Evolutionary conservation across 805 yeast genomes (phyloP).

Genomic region (Ogataea parapolymorpha): DNA sequence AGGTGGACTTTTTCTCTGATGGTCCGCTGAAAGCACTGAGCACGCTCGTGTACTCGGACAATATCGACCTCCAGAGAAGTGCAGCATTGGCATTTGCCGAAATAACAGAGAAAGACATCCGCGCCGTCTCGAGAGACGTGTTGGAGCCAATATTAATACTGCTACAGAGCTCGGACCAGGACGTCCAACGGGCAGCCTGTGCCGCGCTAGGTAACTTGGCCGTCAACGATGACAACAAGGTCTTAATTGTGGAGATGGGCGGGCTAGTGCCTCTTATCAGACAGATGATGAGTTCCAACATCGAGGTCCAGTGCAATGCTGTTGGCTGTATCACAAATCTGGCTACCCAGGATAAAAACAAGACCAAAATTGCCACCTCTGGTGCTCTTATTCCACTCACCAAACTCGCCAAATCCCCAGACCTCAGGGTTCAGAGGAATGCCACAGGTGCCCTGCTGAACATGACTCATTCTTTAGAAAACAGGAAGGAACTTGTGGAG

Average conservation of each 20-base stretch:
- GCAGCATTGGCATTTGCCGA: slow-evolving; percentile 99
- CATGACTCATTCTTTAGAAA: slow-evolving; percentile 97
- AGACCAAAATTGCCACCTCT: slow-evolving; percentile 90
- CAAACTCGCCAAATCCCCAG: slow-evolving; percentile 89
- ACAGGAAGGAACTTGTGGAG: slow-evolving; percentile 91
- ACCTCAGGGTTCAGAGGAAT: slow-evolving; percentile 94
- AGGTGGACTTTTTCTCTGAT: slow-evolving; percentile 83
- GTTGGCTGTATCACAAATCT: slow-evolving; percentile 98
- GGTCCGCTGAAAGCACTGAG: slow-evolving; percentile 87
- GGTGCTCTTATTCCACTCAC: slow-evolving; percentile 96
- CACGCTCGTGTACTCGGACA: slow-evolving; percentile 91
- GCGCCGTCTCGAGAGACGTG: slow-evolving; percentile 86
- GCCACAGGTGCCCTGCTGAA: slow-evolving; percentile 97
- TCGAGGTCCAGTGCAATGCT: slow-evolving; percentile 98
- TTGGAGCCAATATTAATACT: slow-evolving; percentile 89
- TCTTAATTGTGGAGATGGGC: slow-evolving; percentile 95
- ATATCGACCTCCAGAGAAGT: slow-evolving; percentile 89
- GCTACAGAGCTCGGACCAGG: slow-evolving; percentile 83
- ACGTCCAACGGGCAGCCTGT: slow-evolving; percentile 97
- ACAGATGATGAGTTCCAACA: slow-evolving; percentile 96
- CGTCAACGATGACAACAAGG: slow-evolving; percentile 91
- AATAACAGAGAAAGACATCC: slow-evolving; percentile 92
- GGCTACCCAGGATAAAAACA: slow-evolving; percentile 97
- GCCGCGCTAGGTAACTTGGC: slow-evolving; percentile 99
- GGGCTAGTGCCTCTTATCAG: slow-evolving; percentile 94